Evolutionary conservation across 768 basidiomycete species (phyloP), one percentile per base, ranked within the genome.

Genomic region (Auriscalpium microsporum): DNA sequence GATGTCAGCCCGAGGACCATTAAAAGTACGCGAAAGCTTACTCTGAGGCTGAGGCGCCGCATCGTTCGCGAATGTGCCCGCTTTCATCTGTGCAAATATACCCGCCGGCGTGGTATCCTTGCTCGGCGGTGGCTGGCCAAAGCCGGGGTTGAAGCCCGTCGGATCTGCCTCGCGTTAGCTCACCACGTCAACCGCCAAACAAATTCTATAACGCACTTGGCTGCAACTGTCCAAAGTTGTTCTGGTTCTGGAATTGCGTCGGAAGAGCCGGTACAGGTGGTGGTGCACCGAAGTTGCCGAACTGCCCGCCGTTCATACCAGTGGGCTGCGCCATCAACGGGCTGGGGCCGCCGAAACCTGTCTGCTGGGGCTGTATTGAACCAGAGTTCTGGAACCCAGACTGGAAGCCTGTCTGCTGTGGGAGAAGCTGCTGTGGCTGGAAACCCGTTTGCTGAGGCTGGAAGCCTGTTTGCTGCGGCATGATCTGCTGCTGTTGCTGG

Each of bases 51-150:
- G 86, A 34, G 83, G 75, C 42, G 52, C 65, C 55, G 78, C 75
- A 35, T 83, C 86, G 28, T 74, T 75, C 28, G 82, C 90, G 64
- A 93, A 92, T 48, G 85, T 90, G 17, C 90, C 91, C 10, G 86
- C 87, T 71, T 93, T 93, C 90, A 93, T 93, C 63, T 85, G 82
- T 21, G 90, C 91, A 70, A 93, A 93, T 35, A 93, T 71, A 65
- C 87, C 90, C 14, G 87, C 90, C 44, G 89, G 90, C 23, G 80
- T 81, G 17, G 80, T 81, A 65, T 75, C 79, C 56, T 74, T 80
- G 21, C 76, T 76, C n/a, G 75, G 65, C 17, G 72, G 69, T 1
- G 71, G 69, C 58, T 73, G 72, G 4, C 72, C 75, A 54, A 76
- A 78, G 45, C 67, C 64, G 35, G 77, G 69, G 40, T 74, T 72